Base-by-base conservation (phyloP, 2,329 filamentous ascomycete species). In the Penicillium sp. region DNA sequence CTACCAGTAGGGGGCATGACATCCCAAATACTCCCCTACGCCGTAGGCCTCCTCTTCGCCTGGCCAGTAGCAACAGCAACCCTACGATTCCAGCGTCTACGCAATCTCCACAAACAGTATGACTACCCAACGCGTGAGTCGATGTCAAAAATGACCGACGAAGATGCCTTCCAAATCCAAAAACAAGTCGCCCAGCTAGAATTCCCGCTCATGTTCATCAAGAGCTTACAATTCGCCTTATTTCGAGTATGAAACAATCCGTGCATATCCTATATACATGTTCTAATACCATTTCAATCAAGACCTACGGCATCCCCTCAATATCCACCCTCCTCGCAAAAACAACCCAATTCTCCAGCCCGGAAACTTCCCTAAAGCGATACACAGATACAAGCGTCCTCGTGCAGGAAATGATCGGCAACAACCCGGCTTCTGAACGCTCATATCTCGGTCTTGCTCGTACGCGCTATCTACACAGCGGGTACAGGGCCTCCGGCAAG, bases 381-480 rank as follows among this genome's bases (percentile, higher is more conserved):
- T 81, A 80, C 56, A 74, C 77, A 1, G 82, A 84, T 62, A 84
- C 82, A 0, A 70, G 61, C 5, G 71, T 80, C 2, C 68, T 84
- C 2, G 68, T 84, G 4, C 66, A 69, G 4, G 82, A 84, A 61
- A 76, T 83, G 50, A 68, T 78, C 10, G 67, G 72, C 14, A 72
- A 80, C 51, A 65, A 73, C 5, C 77, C 78, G 0, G 67, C 73
- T 14, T 79, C 78, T 0, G 66, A 71, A 4, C 76, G 83, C 3
- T 70, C 74, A 5, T 70, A 74, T 3, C 73, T 79, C n/a, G 83
- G 82, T 3, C 77, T 88, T 44, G 81, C 84, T 4, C 80, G 85
- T 33, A 84, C 87, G 75, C 88, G 88, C 66, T 88, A 80, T 64
- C 73, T 89, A 4, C 86, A 88, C 67, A 69, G 71, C 22, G 70